Percentiles rank a stretch among this genome's conserved stretches.
Conservation (phyloP, 2,329 filamentous ascomycete genomes). For the Gremmenia infestans region DNA sequence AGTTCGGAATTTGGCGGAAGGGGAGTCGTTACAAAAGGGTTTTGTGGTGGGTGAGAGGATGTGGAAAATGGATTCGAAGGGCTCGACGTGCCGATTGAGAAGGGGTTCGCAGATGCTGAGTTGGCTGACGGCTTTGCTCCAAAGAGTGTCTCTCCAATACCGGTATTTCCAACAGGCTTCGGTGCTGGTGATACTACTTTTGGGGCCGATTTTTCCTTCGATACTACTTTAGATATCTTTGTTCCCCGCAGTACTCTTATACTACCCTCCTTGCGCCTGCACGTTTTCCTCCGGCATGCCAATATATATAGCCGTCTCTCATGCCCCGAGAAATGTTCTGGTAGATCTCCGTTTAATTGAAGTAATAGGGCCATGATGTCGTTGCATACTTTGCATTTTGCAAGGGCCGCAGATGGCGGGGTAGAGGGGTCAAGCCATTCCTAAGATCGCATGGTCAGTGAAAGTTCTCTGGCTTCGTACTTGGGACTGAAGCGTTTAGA, state of each 20-base stretch:
- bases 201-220: conserved; percentile 20
- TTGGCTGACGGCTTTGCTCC: conserved; percentile 50
- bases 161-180: conserved; percentile 19
- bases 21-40: conserved; percentile 41
- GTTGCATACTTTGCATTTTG: conserved; percentile 84
- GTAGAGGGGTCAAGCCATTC: conserved; percentile 74
- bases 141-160: conserved; percentile 65
- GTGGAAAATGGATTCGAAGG: conserved; percentile 58
- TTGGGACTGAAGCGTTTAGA: too few species aligned
- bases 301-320: conserved; percentile 87
- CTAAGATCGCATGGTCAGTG: conserved; percentile 39
- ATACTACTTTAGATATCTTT: conserved; percentile 36
- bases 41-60: conserved; percentile 53
- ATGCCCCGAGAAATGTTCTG: conserved; percentile 78
- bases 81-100: conserved; percentile 43
- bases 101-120: conserved; percentile 51
- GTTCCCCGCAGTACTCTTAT: conserved; percentile 70
- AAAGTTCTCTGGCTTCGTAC: neutral
- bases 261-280: conserved; percentile 77
- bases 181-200: conserved; percentile 24
- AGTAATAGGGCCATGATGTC: conserved; percentile 77
- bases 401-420: conserved; percentile 69
- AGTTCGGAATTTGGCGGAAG: conserved; percentile 23
- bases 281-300: conserved; percentile 71
- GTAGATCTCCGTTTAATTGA: conserved; percentile 86